These are phyloP conservation scores for Besnoitia besnoiti DNA, from an alignment of 169 alveolate species.

Conservation along the genomic window DNA sequence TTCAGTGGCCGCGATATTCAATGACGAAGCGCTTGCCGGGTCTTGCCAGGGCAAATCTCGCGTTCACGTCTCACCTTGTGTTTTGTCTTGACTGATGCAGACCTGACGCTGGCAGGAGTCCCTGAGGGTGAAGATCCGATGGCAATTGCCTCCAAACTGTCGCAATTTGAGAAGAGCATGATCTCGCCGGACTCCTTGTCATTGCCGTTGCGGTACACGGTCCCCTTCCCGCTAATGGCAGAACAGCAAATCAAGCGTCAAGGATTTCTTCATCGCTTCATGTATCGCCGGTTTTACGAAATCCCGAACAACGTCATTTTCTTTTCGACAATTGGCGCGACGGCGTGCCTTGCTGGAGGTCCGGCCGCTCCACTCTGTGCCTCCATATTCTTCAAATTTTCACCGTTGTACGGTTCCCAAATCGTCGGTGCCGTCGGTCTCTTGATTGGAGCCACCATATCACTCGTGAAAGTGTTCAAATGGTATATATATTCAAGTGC, in stretches of 20 bases:
- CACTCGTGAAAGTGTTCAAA: neutral
- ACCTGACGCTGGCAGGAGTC: neutral
- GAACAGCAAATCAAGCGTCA: neutral
- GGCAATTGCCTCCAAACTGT: neutral
- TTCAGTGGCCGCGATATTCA: too few relatives aligned
- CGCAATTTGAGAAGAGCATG: neutral
- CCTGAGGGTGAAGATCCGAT: neutral
- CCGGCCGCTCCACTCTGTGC: neutral
- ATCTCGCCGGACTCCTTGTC: neutral
- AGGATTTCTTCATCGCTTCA: neutral
- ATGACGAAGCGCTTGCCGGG: too few relatives aligned
- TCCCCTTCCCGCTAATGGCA: neutral
- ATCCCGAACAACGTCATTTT: neutral
- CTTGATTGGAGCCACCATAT: neutral
- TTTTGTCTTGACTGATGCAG: neutral
- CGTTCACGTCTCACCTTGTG: too few relatives aligned
- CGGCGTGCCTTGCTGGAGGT: neutral
- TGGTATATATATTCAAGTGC: neutral
- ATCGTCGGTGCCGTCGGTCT: neutral
- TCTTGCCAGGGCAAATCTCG: too few relatives aligned
- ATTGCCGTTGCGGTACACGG: neutral
- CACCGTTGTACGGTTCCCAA: neutral
- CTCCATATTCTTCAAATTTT: neutral
- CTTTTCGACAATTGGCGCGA: neutral
- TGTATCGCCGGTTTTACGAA: neutral